Conservation (phyloP, 2,329 filamentous ascomycete genomes). For the Claviceps fusiformis region DNA sequence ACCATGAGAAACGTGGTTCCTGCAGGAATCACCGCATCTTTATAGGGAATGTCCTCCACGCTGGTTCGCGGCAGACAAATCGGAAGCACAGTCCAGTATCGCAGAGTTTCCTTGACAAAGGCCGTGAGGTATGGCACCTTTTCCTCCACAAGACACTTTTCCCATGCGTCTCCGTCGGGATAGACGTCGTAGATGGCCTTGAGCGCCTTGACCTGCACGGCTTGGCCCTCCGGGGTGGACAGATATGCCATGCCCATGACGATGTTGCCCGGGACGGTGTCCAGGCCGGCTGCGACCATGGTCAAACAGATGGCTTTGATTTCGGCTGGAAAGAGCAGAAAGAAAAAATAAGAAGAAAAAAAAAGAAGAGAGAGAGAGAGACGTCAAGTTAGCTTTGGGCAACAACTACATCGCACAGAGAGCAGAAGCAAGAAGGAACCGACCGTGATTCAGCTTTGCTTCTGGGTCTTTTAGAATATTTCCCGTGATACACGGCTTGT, state of each 20-base stretch:
- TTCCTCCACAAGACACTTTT: slow-evolving; percentile 57
- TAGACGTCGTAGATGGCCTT: slow-evolving; percentile 58
- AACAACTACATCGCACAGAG: neutral
- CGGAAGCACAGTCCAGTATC: slow-evolving; percentile 69
- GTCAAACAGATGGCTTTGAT: slow-evolving; percentile 70
- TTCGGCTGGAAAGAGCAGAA: slow-evolving; percentile 37
- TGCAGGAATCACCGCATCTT: slow-evolving; percentile 53
- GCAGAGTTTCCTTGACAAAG: slow-evolving; percentile 63
- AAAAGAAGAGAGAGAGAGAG: too few relatives aligned
- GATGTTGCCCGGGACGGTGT: slow-evolving; percentile 68
- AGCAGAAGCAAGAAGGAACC: neutral
- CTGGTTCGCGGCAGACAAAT: slow-evolving; percentile 62
- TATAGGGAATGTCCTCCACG: slow-evolving; percentile 59
- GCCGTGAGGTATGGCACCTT: slow-evolving; percentile 67
- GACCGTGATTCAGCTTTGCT: slow-evolving; percentile 24
- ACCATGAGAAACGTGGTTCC: slow-evolving; percentile 72
- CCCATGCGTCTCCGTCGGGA: slow-evolving; percentile 63
- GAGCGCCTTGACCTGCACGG: slow-evolving; percentile 56
- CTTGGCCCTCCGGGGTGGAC: slow-evolving; percentile 51
- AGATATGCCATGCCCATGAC: slow-evolving; percentile 71
- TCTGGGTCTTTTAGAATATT: slow-evolving; percentile 42
- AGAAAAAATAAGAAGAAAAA: too few relatives aligned
- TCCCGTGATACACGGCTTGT: slow-evolving; percentile 28
- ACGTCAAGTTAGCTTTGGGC: neutral
- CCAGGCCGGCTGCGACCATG: slow-evolving; percentile 69